Percentiles rank a stretch among this genome's conserved stretches.
Evolutionary conservation across 75 land plant genomes (phyloP).

Genomic region (Pinus taeda): DNA sequence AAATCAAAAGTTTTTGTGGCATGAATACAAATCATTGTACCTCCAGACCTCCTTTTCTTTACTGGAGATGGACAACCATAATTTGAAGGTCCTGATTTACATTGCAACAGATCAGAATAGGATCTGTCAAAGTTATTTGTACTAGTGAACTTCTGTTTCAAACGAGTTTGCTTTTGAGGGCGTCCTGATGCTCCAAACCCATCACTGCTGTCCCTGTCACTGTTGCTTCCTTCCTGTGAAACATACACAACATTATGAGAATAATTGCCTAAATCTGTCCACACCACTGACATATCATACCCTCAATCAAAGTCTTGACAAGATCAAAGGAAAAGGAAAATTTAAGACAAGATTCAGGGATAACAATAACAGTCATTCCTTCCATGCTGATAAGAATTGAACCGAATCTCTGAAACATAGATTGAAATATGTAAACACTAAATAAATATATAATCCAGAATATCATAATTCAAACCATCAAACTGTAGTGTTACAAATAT

Average conservation of each 20-base stretch:
- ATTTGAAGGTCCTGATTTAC: slow-evolving; percentile 31
- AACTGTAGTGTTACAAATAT: too few species aligned
- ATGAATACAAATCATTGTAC: slow-evolving; percentile 12
- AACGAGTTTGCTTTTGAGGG: slow-evolving; percentile 37
- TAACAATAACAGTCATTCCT: background rate
- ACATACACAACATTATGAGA: background rate
- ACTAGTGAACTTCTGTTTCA: slow-evolving; percentile 22
- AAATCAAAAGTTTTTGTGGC: background rate
- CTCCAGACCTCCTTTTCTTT: slow-evolving; percentile 69
- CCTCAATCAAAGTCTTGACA: too few species aligned
- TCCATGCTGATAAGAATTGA: background rate
- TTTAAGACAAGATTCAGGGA: background rate
- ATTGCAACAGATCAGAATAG: slow-evolving; percentile 22
- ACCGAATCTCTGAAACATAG: background rate
- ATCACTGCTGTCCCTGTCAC: slow-evolving; percentile 65
- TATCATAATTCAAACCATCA: too few species aligned
- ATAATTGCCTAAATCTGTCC: background rate
- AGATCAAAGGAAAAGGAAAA: too few species aligned
- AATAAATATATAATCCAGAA: background rate
- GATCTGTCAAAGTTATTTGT: slow-evolving; percentile 28
- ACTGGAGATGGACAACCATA: slow-evolving; percentile 75
- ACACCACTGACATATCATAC: too few species aligned
- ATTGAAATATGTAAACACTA: background rate
- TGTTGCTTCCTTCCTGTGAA: slow-evolving; percentile 55
- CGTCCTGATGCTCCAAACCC: slow-evolving; percentile 21